A percentile compares a stretch with the other conserved stretches of the same genome.
Conservation (phyloP, 2,329 filamentous ascomycete species). For the Neofusicoccum sp. region DNA sequence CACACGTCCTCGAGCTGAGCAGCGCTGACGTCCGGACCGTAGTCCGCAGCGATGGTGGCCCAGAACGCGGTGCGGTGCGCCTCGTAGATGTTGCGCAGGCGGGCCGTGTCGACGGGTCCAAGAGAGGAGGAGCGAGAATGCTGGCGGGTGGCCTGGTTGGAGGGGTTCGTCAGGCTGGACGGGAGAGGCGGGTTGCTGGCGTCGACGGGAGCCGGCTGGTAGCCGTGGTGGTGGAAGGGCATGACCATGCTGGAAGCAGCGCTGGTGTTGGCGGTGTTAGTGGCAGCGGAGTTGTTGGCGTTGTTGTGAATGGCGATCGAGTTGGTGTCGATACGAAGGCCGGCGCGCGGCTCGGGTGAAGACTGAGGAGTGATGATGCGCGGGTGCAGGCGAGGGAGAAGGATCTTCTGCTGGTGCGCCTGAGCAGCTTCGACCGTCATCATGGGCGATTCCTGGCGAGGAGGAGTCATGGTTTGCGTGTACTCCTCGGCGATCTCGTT, state of each 20-base stretch:
- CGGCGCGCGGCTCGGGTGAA: conserved; percentile 41
- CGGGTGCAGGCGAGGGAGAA: conserved; percentile 64
- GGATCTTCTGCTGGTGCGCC: conserved; percentile 46
- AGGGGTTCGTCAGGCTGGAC: conserved; percentile 39
- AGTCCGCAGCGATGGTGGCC: conserved; percentile 71
- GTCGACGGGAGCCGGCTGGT: conserved; percentile 4
- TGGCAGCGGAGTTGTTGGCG: background rate
- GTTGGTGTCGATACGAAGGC: conserved; percentile 50
- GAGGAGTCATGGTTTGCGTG: conserved; percentile 39
- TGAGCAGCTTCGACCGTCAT: conserved; percentile 8
- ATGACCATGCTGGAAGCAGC: conserved; percentile 42
- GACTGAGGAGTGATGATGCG: conserved; percentile 45
- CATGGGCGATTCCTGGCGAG: conserved; percentile 45
- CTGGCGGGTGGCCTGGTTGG: conserved; percentile 38
- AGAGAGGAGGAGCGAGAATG: conserved; percentile 44
- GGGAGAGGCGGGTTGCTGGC: conserved; percentile 31
- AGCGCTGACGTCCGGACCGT: conserved; percentile 65
- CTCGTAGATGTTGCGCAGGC: conserved; percentile 71
- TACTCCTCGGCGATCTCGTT: conserved; percentile 24
- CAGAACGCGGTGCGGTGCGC: conserved; percentile 73
- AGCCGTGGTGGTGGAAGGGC: conserved; percentile 20
- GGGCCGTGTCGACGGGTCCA: conserved; percentile 61
- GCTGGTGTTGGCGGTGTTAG: background rate
- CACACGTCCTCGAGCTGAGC: conserved; percentile 71
- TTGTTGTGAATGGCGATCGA: background rate